These are phyloP conservation scores for Penicillium palitans DNA, from an alignment of 2,329 filamentous ascomycete genomes.

Conservation along the genomic window DNA sequence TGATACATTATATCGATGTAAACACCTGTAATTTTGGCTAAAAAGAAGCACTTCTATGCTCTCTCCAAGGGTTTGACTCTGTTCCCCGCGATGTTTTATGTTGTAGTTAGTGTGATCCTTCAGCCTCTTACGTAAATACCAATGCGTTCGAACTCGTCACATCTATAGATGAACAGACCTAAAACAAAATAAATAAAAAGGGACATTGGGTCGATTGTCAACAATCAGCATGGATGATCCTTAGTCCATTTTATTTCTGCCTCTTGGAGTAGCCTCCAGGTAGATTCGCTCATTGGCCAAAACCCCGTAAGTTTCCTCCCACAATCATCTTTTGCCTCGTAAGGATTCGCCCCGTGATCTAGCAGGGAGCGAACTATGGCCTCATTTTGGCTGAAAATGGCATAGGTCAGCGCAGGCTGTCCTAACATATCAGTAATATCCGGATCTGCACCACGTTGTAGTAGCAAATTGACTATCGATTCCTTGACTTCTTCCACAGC, in stretches of 20 bases:
- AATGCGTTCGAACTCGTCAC: too few species aligned
- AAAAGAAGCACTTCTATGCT: too few species aligned
- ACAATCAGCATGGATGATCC: background rate
- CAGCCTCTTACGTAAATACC: background rate
- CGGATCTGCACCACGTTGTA: background rate
- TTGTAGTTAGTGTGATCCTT: background rate
- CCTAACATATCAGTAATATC: background rate
- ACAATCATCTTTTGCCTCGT: background rate
- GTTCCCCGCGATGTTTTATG: background rate
- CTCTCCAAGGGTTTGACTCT: too few species aligned
- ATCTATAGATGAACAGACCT: too few species aligned
- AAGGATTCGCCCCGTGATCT: background rate
- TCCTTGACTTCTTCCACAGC: background rate
- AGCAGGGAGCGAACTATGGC: background rate
- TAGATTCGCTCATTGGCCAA: background rate
- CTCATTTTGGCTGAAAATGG: background rate
- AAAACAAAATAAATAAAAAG: background rate
- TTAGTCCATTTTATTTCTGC: background rate
- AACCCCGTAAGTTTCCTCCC: background rate
- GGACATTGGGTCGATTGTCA: too few species aligned
- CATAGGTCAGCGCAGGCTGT: background rate
- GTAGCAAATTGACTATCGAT: background rate
- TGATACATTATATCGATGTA: too few species aligned
- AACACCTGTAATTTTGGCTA: too few species aligned
- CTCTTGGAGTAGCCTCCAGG: background rate